Evolutionary conservation across 306 rosid species (phyloP).

Genomic region (Corylus heterophylla): DNA sequence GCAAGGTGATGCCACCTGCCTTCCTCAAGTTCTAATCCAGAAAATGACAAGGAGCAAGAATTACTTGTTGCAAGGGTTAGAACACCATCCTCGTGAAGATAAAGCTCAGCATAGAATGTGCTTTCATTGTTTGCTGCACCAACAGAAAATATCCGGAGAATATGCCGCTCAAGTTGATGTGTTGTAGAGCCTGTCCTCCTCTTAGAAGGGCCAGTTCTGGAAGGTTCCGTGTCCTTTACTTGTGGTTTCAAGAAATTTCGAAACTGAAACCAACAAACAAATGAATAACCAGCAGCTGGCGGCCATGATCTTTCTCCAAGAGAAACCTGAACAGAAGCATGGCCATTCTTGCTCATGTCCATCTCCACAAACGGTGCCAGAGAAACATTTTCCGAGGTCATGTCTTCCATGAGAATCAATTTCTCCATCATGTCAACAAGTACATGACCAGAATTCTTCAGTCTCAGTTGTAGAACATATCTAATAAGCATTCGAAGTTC

Average conservation of each 20-base stretch:
- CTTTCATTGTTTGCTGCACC: conserved; percentile 76
- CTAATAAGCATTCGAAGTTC: conserved; percentile 80
- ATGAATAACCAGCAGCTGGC: conserved; percentile 99
- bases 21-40: conserved; percentile 92
- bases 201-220: conserved; percentile 62
- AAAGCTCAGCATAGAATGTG: conserved; percentile 83
- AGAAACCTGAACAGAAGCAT: conserved; percentile 96
- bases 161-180: conserved; percentile 52
- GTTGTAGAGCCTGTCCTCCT: conserved; percentile 53
- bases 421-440: conserved; percentile 93
- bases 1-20: conserved; percentile 99
- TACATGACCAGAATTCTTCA: conserved; percentile 71
- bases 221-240: conserved; percentile 68
- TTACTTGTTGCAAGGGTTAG: conserved; percentile 94
- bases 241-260: conserved; percentile 71
- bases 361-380: conserved; percentile 93
- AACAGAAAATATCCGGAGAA: conserved; percentile 84
- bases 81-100: conserved; percentile 95
- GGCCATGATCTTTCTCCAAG: conserved; percentile 99
- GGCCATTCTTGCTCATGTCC: conserved; percentile 95
- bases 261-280: conserved; percentile 98
- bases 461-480: conserved; percentile 82
- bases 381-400: conserved; percentile 73
- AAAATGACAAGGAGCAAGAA: conserved; percentile 74
- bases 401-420: conserved; percentile 74